phyloP scores from a whole-genome alignment of 257 asterid genomes.

The Rehmannia glutinosa region DNA sequence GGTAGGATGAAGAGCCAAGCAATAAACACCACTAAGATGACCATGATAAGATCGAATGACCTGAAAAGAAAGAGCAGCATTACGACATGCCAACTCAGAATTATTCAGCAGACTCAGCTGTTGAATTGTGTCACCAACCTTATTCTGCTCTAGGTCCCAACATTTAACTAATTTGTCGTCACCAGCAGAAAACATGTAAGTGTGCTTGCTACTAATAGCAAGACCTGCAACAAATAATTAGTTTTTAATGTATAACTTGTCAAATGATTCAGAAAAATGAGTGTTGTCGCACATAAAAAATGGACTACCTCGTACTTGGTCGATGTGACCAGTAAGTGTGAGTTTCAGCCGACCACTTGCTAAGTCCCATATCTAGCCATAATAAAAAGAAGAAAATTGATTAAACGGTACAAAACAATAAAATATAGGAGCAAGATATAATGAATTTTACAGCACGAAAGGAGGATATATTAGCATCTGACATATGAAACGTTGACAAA shows the following conservation, averaged over 20 bases:
- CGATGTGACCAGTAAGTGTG: conserved; percentile 89
- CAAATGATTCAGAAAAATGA: background rate
- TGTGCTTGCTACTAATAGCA: conserved; percentile 82
- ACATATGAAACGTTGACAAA: background rate
- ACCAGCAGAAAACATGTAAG: conserved; percentile 98
- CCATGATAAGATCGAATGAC: conserved; percentile 97
- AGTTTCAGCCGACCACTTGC: conserved; percentile 81
- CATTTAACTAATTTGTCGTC: conserved; percentile 97
- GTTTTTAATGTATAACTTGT: background rate
- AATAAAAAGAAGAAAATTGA: conserved; percentile 5
- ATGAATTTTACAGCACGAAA: background rate
- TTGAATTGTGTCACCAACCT: conserved; percentile 44
- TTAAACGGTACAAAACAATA: background rate
- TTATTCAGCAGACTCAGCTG: background rate
- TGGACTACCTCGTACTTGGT: conserved; percentile 80
- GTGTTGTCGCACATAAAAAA: background rate
- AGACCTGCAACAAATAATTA: conserved; percentile 52
- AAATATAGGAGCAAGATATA: background rate
- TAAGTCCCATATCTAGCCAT: conserved; percentile 81
- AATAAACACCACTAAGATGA: conserved; percentile 96
- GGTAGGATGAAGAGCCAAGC: conserved; percentile 94
- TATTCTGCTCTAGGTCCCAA: conserved; percentile 98
- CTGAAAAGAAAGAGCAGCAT: conserved; percentile 32
- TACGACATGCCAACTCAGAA: conserved; percentile 8
- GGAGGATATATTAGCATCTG: background rate